Base-by-base conservation (phyloP, 2,329 filamentous ascomycete genomes). In the Fusarium poae region DNA sequence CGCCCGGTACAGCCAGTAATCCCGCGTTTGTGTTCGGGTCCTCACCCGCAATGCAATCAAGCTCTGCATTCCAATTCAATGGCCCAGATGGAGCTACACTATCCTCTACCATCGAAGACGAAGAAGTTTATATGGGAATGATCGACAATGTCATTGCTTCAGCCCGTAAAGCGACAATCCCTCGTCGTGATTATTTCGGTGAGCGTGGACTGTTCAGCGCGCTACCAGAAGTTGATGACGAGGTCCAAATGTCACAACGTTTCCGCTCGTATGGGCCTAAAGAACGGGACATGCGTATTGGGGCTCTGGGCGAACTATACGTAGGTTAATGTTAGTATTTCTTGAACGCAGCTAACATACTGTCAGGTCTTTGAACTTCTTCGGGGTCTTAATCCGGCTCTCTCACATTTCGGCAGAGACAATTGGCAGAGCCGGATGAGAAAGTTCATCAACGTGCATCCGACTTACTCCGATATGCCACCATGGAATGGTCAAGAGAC, bases 371-470 rank as follows among this genome's bases (percentile, higher is more conserved):
- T 82, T 58, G 79, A 84, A 54, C 55, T 81, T 1, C 74, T 85
- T 5, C 74, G 69, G 10, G 57, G 66, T 5, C 57, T 81, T 27
- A 32, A 70, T 16, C 71, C 73, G 0, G 9, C 44, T 1, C 67
- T 81, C 10, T 74, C 78, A 2, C 68, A 61, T 1, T 86, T 85
- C 46, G 65, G 56, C 2, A 55, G 66, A 3, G 59, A 70, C 1
- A 85, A 85, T 35, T 87, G 85, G 85, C 73, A 77, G 57, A 86
- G 83, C 62, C 83, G 70, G 0, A 83, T 86, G n/a, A 77, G 84
- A 12, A 74, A 75, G 23, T 77, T 80, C 57, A 78, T 82, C 6
- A 76, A 57, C 0, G 62, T 72, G 0, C 81, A 85, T 59, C 74
- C 77, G 3, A 73, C 79, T 1, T 86, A 85, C 62, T 32, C 72